A percentile compares a stretch with the other conserved stretches of the same genome.
Evolutionary conservation across 495 filamentous ascomycete genomes (phyloP).

Genomic region (Venustampulla echinocandica): DNA sequence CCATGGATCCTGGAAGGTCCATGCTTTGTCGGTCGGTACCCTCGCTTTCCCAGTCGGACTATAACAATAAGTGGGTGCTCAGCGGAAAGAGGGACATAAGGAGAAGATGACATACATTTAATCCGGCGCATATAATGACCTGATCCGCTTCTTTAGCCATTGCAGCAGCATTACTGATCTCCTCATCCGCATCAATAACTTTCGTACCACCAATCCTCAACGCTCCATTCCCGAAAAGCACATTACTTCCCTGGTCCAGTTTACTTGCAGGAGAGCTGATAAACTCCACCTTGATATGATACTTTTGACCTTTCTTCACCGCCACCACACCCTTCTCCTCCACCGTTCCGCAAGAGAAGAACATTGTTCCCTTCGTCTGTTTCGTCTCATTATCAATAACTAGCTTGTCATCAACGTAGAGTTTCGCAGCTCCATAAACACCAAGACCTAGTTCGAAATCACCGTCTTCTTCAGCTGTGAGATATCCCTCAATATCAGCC

Average conservation of each 20-base stretch:
- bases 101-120: constrained; percentile 61
- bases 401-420: constrained; percentile 55
- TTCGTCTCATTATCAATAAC: constrained; percentile 59
- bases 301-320: constrained; percentile 50
- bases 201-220: constrained; percentile 55
- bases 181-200: constrained; percentile 47
- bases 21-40: constrained; percentile 35
- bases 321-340: constrained; percentile 50
- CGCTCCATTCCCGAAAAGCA: constrained; percentile 52
- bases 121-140: constrained; percentile 60
- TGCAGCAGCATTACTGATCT: constrained; percentile 51
- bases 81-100: constrained; percentile 46
- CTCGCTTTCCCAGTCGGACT: constrained; percentile 46
- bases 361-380: constrained; percentile 50
- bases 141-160: constrained; percentile 56
- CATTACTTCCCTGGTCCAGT: constrained; percentile 39
- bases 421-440: constrained; percentile 56
- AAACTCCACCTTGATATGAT: constrained; percentile 55
- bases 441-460: constrained; percentile 53
- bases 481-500: constrained; percentile 51
- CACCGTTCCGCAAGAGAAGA: constrained; percentile 53
- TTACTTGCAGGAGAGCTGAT: constrained; percentile 55
- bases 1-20: constrained; percentile 40
- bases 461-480: constrained; percentile 45
- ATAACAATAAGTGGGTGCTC: constrained; percentile 38